Evolutionary conservation across 148 eudicot genomes (phyloP).

Genomic region (Vaccinium darrowii): DNA sequence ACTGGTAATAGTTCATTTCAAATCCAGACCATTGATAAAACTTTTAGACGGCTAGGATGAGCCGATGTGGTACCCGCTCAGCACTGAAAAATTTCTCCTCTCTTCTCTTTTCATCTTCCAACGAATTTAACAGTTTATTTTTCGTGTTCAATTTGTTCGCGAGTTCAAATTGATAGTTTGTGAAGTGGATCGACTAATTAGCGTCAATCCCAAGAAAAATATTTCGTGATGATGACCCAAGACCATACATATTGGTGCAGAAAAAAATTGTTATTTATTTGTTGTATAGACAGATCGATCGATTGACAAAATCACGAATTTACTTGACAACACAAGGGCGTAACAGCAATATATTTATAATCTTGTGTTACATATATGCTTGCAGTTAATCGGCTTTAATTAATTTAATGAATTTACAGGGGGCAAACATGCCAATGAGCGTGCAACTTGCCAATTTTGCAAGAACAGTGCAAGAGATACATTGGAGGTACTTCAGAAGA

Average conservation of each 20-base stretch:
- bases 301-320: background rate
- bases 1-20: too few species aligned
- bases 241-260: background rate
- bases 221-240: too few species aligned
- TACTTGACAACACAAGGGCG: background rate
- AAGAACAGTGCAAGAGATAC: slow-evolving; percentile 44
- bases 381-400: background rate
- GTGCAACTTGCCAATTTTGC: slow-evolving; percentile 65
- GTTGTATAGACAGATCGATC: background rate
- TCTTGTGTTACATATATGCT: background rate
- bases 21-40: too few species aligned
- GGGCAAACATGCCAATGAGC: slow-evolving; percentile 67
- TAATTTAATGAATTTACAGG: slow-evolving; percentile 32
- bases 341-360: background rate
- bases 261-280: too few species aligned
- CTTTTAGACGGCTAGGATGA: too few species aligned
- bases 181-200: too few species aligned
- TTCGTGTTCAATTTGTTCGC: background rate
- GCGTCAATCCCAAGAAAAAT: too few species aligned
- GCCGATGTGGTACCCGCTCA: too few species aligned
- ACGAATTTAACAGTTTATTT: background rate
- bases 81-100: background rate
- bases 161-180: background rate
- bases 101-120: background rate
- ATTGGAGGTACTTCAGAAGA: slow-evolving; percentile 55